Evolutionary conservation across 1,139 yeast genomes (phyloP), one percentile per base, ranked within the genome.

Genomic region (Yamadazyma kanchanaburiensis): DNA sequence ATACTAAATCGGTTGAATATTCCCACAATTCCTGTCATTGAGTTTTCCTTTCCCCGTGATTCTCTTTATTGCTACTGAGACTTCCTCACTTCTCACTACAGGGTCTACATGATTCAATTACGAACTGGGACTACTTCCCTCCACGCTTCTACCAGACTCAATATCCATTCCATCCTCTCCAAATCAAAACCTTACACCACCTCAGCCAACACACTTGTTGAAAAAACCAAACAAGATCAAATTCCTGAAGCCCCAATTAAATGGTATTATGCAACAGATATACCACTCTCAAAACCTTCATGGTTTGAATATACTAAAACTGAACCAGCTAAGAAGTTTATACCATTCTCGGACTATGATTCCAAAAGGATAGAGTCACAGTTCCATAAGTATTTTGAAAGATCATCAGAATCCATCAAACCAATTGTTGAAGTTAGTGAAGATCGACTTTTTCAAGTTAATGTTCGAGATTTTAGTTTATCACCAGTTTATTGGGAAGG

Each of bases 401-500:
- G 33, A n/a, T 24, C 31, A 6, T 7, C 17, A 2, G 30, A 27
- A 2, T 20, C 12, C 5, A 13, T 28, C 4, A 19, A 21, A 5
- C 30, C 37, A 2, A 14, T 15, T 12, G 48, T 83, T 3, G 72
- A 74, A 2, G 96, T 89, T 3, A 82, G 82, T 46, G 96, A 87
- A 45, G 98, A 89, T 46, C 73, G 75, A 19, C 58, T 89, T 24
- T 85, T 83, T 45, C 75, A 79, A 45, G 96, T 88, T 2, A 76
- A 86, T 46, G 41, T 89, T 17, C 42, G 52, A 2, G 53, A 59
- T 6, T 68, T 77, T 51, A 70, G 69, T 31, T 54, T 89, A 43
- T 43, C 60, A 1, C 95, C 97, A 0, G 72, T 81, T 0, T 89
- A 80, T 52, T 89, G 97, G 97, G 80, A 77, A 3, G 97, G 97